These are phyloP conservation scores for Saccharomycopsis selenospora DNA, from an alignment of 805 yeast species.

Conservation along the genomic window DNA sequence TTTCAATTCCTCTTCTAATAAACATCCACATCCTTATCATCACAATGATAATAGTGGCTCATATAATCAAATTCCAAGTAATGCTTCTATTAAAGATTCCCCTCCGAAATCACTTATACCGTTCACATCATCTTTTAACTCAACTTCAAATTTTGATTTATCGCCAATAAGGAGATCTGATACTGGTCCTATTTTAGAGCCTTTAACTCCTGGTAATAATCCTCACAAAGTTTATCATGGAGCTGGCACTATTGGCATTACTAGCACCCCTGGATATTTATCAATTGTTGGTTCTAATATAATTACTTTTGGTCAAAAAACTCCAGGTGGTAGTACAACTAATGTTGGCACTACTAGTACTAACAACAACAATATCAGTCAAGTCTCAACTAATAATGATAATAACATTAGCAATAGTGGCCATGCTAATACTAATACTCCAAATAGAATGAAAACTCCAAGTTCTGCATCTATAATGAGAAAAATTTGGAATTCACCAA, in stretches of 20 bases:
- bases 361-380: constrained; percentile 9
- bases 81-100: constrained; percentile 13
- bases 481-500: constrained; percentile 59
- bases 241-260: too few species aligned
- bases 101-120: constrained; percentile 25
- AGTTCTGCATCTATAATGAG: constrained; percentile 35
- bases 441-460: constrained; percentile 26
- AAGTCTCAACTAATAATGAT: constrained; percentile 8
- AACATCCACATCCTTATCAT: too few species aligned
- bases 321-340: background rate
- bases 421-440: constrained; percentile 15
- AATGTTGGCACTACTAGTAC: constrained; percentile 4
- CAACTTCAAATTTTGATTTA: constrained; percentile 55
- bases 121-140: constrained; percentile 60
- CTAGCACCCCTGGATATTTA: too few species aligned
- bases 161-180: constrained; percentile 52
- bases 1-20: constrained; percentile 27
- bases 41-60: too few species aligned
- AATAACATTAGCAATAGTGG: constrained; percentile 10
- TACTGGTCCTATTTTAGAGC: constrained; percentile 46
- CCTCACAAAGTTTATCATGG: too few species aligned
- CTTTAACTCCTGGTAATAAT: constrained; percentile 41
- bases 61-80: constrained; percentile 23
- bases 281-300: background rate
- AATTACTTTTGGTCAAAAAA: background rate